Conservation (phyloP, 1,284 basidiomycete genomes). For the Wolfiporia cocos region DNA sequence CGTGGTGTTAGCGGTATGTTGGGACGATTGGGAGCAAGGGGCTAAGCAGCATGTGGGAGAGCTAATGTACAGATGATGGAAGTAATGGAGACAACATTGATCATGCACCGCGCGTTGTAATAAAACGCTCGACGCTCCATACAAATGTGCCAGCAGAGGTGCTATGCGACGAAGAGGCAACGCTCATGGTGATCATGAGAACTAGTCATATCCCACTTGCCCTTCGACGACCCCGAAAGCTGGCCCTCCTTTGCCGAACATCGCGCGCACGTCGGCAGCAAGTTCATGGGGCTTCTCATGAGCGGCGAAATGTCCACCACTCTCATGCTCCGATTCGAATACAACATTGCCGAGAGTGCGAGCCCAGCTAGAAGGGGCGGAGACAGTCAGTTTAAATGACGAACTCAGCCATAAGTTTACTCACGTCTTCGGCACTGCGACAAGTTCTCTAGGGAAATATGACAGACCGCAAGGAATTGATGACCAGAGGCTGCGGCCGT, state of each 20-base stretch:
- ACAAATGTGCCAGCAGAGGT: too few relatives aligned
- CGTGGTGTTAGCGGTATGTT: constrained; percentile 44
- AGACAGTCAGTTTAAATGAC: background rate
- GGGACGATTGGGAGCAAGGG: constrained; percentile 59
- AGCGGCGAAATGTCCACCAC: constrained; percentile 27
- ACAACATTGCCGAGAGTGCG: constrained; percentile 21
- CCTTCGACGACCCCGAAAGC: constrained; percentile 15
- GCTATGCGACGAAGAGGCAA: background rate
- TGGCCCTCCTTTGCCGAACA: constrained; percentile 18
- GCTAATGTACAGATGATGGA: constrained; percentile 1
- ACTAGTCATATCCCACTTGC: constrained; percentile 11
- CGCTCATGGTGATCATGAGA: background rate
- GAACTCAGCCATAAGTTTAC: background rate
- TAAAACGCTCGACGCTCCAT: too few relatives aligned
- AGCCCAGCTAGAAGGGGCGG: constrained; percentile 14
- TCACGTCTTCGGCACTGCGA: background rate
- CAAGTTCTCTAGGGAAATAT: constrained; percentile 28
- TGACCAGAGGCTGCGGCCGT: constrained; percentile 5
- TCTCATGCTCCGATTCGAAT: constrained; percentile 20
- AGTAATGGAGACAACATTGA: too few relatives aligned
- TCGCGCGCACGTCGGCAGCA: constrained; percentile 21
- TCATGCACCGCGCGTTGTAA: too few relatives aligned
- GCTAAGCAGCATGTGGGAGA: constrained; percentile 35
- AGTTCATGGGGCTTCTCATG: constrained; percentile 22
- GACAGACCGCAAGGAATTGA: constrained; percentile 27